Base-by-base conservation (phyloP, 768 basidiomycete species). In the Favolaschia claudopus region DNA sequence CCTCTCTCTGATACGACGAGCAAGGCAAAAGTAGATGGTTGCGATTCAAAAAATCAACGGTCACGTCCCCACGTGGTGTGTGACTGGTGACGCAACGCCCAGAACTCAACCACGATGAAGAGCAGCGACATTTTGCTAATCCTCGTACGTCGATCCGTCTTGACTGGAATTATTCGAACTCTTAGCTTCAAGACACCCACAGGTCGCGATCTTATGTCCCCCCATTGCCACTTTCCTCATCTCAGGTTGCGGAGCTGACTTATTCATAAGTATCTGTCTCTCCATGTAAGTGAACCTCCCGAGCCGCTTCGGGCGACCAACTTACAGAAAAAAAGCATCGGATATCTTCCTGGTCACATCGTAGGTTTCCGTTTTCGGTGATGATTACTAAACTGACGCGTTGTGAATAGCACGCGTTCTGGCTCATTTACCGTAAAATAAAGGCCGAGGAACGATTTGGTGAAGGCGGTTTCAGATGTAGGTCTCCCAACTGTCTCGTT, bases 401-500 rank as follows among this genome's bases (percentile, higher is more conserved):
- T 15, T 28, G 36, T 39, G 6, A 5, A 27, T 49, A 85, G 84
- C 85, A 87, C 62, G 83, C 85, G 1, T 86, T 87, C 72, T 87
- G 83, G 83, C 75, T 88, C 42, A 85, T 87, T 57, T 86, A 86
- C 71, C 81, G 73, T 75, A 84, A 83, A 75, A 82, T 87, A 75
- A 72, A 83, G 61, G 87, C 86, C 1, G 83, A 85, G 53, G 85
- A 85, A 60, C 72, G 66, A 32, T 88, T 82, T 60, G 86, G 86
- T 15, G 73, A 66, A 5, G 85, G 83, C n/a, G 79, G 82, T 24
- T 88, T 77, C 70, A 68, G 70, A 42, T 87, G 85, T 85, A 67
- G 55, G 85, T 72, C 3, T 19, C 37, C 32, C 2, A 8, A 1
- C 27, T 48, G 15, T 17, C 25, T 10, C 32, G 22, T 24, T 4